Conservation (phyloP, 164 flowering plant species). For the Amborella trichopoda region DNA sequence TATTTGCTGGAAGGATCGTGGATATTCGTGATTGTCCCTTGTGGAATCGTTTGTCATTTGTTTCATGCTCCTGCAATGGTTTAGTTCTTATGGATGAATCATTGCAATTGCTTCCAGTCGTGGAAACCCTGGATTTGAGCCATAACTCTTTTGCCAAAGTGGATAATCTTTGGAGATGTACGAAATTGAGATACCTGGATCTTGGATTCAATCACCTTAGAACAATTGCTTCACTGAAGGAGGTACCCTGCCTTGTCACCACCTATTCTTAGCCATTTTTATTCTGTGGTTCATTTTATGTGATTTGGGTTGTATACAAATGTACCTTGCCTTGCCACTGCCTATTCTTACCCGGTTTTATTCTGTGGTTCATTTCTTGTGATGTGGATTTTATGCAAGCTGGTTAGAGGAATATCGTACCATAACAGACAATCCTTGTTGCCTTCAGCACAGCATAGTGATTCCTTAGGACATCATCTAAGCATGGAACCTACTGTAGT, state of each 20-base stretch:
- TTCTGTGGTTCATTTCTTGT: no score
- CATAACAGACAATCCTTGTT: no score
- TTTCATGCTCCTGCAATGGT: conserved; percentile 77
- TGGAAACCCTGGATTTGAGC: conserved; percentile 88
- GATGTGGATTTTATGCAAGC: no score
- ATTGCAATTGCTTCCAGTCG: conserved; percentile 80
- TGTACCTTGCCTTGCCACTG: no score
- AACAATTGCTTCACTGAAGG: conserved; percentile 39
- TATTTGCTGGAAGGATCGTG: conserved; percentile 83
- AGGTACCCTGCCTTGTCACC: conserved; percentile 43
- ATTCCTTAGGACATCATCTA: no score
- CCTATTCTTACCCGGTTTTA: no score
- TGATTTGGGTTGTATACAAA: no score
- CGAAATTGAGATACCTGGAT: conserved; percentile 71
- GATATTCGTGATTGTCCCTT: conserved; percentile 74
- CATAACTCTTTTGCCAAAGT: conserved; percentile 80
- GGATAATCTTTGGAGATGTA: conserved; percentile 69
- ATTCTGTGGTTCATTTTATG: no score
- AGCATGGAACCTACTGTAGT: no score
- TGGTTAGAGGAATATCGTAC: no score
- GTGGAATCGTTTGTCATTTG: conserved; percentile 74
- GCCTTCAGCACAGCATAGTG: no score
- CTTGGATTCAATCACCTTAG: conserved; percentile 85
- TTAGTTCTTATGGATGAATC: conserved; percentile 94
- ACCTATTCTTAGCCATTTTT: no score